Conservation (phyloP, 306 rosid genomes). For the Vicia faba region DNA sequence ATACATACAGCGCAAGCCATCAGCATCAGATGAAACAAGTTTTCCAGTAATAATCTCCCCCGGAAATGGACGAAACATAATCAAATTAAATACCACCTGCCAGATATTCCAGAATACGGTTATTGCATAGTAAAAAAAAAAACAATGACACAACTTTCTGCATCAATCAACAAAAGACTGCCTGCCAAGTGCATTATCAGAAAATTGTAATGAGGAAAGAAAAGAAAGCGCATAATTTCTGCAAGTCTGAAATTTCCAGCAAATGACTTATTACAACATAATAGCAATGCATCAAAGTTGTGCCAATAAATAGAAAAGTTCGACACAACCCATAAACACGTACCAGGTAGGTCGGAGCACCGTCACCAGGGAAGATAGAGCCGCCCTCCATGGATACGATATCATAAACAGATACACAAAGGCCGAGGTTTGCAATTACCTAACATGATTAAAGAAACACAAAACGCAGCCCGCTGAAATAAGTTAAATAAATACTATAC, state of each 20-base stretch:
- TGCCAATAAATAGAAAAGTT: too few relatives aligned
- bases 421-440: conserved; percentile 82
- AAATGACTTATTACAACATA: too few relatives aligned
- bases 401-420: conserved; percentile 76
- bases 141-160: conserved; percentile 13
- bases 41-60: conserved; percentile 76
- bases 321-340: conserved; percentile 33
- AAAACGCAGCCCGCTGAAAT: conserved; percentile 29
- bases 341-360: conserved; percentile 81
- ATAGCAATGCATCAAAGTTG: too few relatives aligned
- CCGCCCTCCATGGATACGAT: conserved; percentile 71
- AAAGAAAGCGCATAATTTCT: background rate
- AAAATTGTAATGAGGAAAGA: conserved; percentile 1
- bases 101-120: conserved; percentile 33
- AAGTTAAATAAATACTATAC: conserved; percentile 11
- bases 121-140: conserved; percentile 15
- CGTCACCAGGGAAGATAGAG: conserved; percentile 68
- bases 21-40: conserved; percentile 57
- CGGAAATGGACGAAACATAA: conserved; percentile 73
- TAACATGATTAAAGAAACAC: conserved; percentile 40
- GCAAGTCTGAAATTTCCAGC: too few relatives aligned
- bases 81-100: conserved; percentile 68
- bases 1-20: conserved; percentile 61
- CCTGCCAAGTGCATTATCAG: background rate
- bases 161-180: background rate